phyloP scores from a whole-genome alignment of 805 yeast species.

The Teunomyces lycoperdinae region DNA sequence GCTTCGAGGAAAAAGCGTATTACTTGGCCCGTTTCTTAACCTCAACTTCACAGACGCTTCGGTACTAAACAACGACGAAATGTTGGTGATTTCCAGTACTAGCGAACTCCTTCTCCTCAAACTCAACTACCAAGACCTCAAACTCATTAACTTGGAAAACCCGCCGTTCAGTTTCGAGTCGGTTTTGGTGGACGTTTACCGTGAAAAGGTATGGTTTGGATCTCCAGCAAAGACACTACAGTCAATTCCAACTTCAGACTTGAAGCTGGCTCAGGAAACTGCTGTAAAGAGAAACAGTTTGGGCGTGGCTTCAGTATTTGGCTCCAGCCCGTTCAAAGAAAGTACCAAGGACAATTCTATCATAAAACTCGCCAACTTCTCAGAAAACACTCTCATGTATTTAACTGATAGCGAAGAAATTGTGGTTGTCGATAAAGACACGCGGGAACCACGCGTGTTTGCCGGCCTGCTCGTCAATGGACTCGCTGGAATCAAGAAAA shows the following conservation, averaged over 20 bases:
- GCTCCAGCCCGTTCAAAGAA: background rate
- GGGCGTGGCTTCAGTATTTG: background rate
- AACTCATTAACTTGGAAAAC: slow-evolving; percentile 13
- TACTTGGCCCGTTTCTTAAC: slow-evolving; percentile 49
- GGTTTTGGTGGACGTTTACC: slow-evolving; percentile 17
- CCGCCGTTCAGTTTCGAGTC: slow-evolving; percentile 17
- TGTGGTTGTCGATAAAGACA: slow-evolving; percentile 19
- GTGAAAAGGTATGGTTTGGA: slow-evolving; percentile 26
- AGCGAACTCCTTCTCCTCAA: slow-evolving; percentile 31
- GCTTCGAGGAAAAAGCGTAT: slow-evolving; percentile 58
- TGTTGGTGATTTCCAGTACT: slow-evolving; percentile 32
- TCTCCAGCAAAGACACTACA: slow-evolving; percentile 10
- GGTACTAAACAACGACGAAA: slow-evolving; percentile 32
- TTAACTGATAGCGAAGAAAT: slow-evolving; percentile 38
- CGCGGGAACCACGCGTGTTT: slow-evolving; percentile 14
- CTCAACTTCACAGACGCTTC: slow-evolving; percentile 47
- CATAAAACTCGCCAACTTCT: slow-evolving; percentile 26
- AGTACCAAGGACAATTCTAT: background rate
- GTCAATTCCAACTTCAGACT: slow-evolving; percentile 9
- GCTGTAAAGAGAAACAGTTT: background rate
- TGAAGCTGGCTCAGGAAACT: slow-evolving; percentile 8
- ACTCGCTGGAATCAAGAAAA: slow-evolving; percentile 37
- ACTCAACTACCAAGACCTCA: slow-evolving; percentile 18
- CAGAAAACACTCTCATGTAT: slow-evolving; percentile 23
- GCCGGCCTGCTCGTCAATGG: slow-evolving; percentile 36